Evolutionary conservation across 176 grass and related monocot genomes (phyloP).

Genomic region (sorghum (Sorghum bicolor)): Sorghum_bicolor_NCBIv3 NC_012878.2:57911001-57911500

Average conservation of each 20-base stretch:
- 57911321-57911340: not conserved
- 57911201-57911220: not conserved
- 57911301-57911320: constrained; percentile 27
- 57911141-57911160: not conserved
- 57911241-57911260: not conserved
- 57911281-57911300: not conserved
- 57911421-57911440: not conserved
- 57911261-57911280: not conserved
- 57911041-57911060: too few species aligned
- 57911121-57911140: not conserved
- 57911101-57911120: not conserved
- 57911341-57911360: not conserved
- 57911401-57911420: not conserved
- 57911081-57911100: not conserved
- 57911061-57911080: not conserved
- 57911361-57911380: constrained; percentile 16
- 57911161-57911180: not conserved
- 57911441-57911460: not conserved
- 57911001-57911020: too few species aligned
- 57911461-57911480: constrained; percentile 34
- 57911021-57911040: too few species aligned
- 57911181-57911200: not conserved
- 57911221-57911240: not conserved
- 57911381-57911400: not conserved
- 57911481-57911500: constrained; percentile 8